A percentile compares a stretch with the other conserved stretches of the same genome.
These are phyloP conservation scores for Sporisorium reilianum DNA, from an alignment of 1,284 basidiomycete genomes.

Conservation along the genomic window DNA sequence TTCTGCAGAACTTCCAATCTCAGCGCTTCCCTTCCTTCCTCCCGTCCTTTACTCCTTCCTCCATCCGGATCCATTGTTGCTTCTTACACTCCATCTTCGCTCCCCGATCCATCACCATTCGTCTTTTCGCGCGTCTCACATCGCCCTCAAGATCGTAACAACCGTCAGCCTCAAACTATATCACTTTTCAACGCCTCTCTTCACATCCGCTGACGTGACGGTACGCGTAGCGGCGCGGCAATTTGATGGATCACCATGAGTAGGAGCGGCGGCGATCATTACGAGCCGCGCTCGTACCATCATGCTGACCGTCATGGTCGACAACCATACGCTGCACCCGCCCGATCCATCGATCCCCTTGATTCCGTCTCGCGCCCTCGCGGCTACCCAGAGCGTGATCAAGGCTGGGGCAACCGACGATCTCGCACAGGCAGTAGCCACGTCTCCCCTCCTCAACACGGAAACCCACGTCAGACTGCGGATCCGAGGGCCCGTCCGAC, in stretches of 20 bases:
- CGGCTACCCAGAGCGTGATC: conserved; percentile 8
- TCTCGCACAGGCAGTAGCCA: neutral
- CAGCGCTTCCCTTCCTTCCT: neutral
- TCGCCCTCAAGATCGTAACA: no score
- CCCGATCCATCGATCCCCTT: neutral
- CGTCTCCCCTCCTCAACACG: neutral
- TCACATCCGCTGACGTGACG: neutral
- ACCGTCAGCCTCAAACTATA: no score
- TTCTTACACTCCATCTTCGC: neutral
- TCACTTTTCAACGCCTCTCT: neutral
- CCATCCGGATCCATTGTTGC: neutral
- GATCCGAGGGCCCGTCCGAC: neutral
- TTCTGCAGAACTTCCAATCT: neutral
- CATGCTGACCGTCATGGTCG: neutral
- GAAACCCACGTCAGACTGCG: neutral
- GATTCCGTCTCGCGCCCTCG: conserved; percentile 1
- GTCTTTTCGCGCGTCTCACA: neutral
- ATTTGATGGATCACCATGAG: conserved; percentile 1
- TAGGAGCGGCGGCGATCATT: neutral
- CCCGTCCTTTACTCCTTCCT: neutral
- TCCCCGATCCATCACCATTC: neutral
- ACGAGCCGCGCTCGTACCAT: neutral
- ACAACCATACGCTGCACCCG: neutral
- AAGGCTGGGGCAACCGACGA: conserved; percentile 9
- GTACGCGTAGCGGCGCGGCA: neutral